Percentiles rank a stretch among this genome's conserved stretches.
Conservation (phyloP, 495 filamentous ascomycete species). For the Monascus purpureus region DNA sequence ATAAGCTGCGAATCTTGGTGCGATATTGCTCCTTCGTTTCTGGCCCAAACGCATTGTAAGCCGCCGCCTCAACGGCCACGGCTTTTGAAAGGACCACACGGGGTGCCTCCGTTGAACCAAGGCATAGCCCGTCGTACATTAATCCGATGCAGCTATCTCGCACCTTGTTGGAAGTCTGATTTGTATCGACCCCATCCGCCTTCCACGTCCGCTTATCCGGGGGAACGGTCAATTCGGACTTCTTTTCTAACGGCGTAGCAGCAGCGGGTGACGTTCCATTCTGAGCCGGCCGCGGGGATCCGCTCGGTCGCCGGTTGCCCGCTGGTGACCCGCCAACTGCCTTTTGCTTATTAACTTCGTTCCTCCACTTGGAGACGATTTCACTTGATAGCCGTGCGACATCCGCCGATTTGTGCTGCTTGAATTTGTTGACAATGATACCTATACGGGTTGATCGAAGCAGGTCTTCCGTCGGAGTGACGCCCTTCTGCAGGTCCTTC, state of each 20-base stretch:
- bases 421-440: slow-evolving; percentile 72
- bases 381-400: slow-evolving; percentile 60
- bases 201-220: slow-evolving; percentile 66
- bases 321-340: slow-evolving; percentile 36
- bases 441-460: slow-evolving; percentile 77
- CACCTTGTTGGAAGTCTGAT: slow-evolving; percentile 49
- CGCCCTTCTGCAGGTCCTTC: slow-evolving; percentile 59
- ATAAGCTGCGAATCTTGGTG: slow-evolving; percentile 76
- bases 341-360: slow-evolving; percentile 61
- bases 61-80: slow-evolving; percentile 57
- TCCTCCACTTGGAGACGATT: slow-evolving; percentile 79
- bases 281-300: slow-evolving; percentile 21
- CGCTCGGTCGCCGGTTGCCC: slow-evolving; percentile 25
- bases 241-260: slow-evolving; percentile 31
- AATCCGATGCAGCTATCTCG: slow-evolving; percentile 79
- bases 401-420: slow-evolving; percentile 59
- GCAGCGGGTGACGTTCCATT: slow-evolving; percentile 28
- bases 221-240: slow-evolving; percentile 52
- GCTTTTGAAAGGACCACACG: slow-evolving; percentile 52
- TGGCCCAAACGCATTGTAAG: slow-evolving; percentile 46
- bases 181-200: slow-evolving; percentile 60
- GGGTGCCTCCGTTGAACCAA: slow-evolving; percentile 28
- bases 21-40: slow-evolving; percentile 63
- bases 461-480: slow-evolving; percentile 76
- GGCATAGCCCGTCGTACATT: slow-evolving; percentile 59